Evolutionary conservation across 1,284 basidiomycete species (phyloP).

Genomic region (Naganishia sp.): DNA sequence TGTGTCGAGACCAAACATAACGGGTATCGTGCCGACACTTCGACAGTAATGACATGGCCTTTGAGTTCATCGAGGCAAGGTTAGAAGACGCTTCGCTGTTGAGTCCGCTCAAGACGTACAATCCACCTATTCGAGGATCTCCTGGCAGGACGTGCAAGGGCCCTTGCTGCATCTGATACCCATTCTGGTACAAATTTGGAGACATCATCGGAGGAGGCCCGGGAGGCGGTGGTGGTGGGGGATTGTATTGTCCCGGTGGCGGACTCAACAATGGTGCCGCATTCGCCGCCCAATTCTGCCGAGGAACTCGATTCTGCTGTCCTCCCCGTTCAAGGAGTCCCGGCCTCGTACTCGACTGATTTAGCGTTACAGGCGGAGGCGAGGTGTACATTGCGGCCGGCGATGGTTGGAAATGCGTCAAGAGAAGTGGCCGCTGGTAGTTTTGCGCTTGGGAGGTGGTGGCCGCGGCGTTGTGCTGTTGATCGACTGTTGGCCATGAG

Average conservation of each 20-base stretch:
- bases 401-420: slow-evolving; percentile 10
- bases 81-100: neutral
- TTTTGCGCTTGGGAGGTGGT: slow-evolving; percentile 25
- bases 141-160: slow-evolving; percentile 26
- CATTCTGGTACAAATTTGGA: neutral
- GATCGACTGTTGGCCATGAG: slow-evolving; percentile 40
- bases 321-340: slow-evolving; percentile 24
- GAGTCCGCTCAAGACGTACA: slow-evolving; percentile 12
- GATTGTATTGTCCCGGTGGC: neutral
- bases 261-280: neutral
- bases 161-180: slow-evolving; percentile 1
- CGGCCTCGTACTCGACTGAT: slow-evolving; percentile 20
- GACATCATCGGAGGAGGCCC: neutral
- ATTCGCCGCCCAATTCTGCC: neutral
- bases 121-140: slow-evolving; percentile 31
- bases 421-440: slow-evolving; percentile 29
- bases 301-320: slow-evolving; percentile 17
- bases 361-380: slow-evolving; percentile 5
- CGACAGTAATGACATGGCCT: slow-evolving; percentile 26
- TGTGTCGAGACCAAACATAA: slow-evolving; percentile 31
- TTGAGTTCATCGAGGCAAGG: neutral
- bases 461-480: neutral
- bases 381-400: slow-evolving; percentile 8
- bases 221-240: neutral
- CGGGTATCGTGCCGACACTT: slow-evolving; percentile 10